Percentiles rank a stretch among this genome's conserved stretches.
Evolutionary conservation across 2,329 filamentous ascomycete genomes (phyloP).

Genomic region (Fusarium compactum): DNA sequence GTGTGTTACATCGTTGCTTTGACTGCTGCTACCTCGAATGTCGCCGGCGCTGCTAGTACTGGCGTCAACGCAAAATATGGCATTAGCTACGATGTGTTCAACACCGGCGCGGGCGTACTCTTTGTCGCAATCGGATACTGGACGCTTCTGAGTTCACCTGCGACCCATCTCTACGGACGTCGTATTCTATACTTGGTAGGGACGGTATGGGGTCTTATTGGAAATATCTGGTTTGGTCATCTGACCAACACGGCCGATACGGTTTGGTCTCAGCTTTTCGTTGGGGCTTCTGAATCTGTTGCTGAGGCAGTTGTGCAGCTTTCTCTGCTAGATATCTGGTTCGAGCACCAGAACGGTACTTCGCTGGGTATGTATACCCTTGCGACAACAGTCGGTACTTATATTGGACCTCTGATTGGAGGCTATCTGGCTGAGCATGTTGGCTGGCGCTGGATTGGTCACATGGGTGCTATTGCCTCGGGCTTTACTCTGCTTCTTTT

Average conservation of each 20-base stretch:
- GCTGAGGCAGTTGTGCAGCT: conserved; percentile 68
- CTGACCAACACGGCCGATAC: conserved; percentile 58
- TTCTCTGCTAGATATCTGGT: conserved; percentile 69
- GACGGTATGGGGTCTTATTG: conserved; percentile 61
- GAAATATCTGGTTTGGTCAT: conserved; percentile 66
- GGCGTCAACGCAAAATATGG: conserved; percentile 63
- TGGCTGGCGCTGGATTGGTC: conserved; percentile 68
- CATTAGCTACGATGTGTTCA: conserved; percentile 65
- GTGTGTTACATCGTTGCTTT: conserved; percentile 66
- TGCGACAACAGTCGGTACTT: conserved; percentile 67
- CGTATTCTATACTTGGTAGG: conserved; percentile 67
- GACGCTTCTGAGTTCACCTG: conserved; percentile 64
- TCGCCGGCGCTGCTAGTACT: conserved; percentile 64
- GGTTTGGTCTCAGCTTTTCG: conserved; percentile 68
- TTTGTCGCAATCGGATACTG: conserved; percentile 69
- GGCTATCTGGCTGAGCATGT: conserved; percentile 62
- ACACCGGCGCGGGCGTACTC: conserved; percentile 67
- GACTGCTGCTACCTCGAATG: conserved; percentile 68
- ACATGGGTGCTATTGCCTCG: conserved; percentile 63
- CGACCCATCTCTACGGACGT: conserved; percentile 66
- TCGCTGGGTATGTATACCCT: conserved; percentile 67
- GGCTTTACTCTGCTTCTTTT: conserved; percentile 60
- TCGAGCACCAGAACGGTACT: conserved; percentile 66
- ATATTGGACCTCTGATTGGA: conserved; percentile 65
- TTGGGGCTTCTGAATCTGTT: conserved; percentile 67